Base-by-base conservation (phyloP, 164 flowering plant species). In the Aristolochia fimbriata region DNA sequence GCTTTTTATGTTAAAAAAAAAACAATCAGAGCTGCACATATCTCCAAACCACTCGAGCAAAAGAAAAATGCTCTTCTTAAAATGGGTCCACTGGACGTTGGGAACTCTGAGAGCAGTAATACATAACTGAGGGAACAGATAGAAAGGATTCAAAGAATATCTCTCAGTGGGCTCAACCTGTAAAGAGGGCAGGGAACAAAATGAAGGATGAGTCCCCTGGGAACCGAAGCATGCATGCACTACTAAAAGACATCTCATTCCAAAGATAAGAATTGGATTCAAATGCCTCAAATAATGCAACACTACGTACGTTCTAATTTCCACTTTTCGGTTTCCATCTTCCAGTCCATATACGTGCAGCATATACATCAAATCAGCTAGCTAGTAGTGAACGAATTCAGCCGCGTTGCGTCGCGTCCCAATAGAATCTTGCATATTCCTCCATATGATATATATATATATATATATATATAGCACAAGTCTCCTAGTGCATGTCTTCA, bases 101-200 rank as follows among this genome's bases (percentile, higher is more conserved):
- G 58, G 61, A 61, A 58, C 66, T 45, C 25, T 55, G 19, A 46
- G 52, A 54, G 45, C 62, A 58, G 62, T 65, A 49, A 50, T 12
- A 73, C 46, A 73, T 52, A 66, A 56, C 16, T 55, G 52, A 62
- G 62, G 48, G 30, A 59, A 58, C 59, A 56, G 57, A 51, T 65
- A 5, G 30, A 23, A 27, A 68, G 59, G 64, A 61, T 68, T 72
- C 70, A 65, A 65, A 45, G 56, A 65, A 65, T 60, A 71, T 61
- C 63, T 53, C 23, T 21, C 50, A 60, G 17, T 51, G 23, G 31
- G 15, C 47, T 60, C n/a, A 22, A n/a, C 62, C 33, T 51, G 25
- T 20, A 17, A 63, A 61, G 45, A 58, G 54, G 22, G 17, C 6
- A 31, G 45, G 57, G 25, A 22, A 33, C 53, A 37, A 37, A 61